Evolutionary conservation across 75 land plant genomes (phyloP).

Genomic region (Pseudotsuga menziesii): DNA sequence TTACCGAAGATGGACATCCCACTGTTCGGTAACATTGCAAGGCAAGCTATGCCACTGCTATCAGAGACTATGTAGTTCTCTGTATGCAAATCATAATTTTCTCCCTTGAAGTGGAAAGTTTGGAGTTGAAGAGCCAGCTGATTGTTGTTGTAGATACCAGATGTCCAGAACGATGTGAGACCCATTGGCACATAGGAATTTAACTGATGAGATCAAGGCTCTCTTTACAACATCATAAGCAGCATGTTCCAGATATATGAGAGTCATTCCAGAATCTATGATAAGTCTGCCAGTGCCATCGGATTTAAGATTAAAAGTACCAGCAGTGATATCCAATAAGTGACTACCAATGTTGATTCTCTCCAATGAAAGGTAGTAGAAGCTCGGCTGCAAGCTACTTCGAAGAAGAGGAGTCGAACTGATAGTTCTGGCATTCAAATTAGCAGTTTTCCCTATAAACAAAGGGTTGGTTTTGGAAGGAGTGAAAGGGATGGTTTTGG

Average conservation of each 20-base stretch:
- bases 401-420: neutral
- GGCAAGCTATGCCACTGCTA: slow-evolving; percentile 17
- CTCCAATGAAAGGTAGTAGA: slow-evolving; percentile 12
- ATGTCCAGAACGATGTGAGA: slow-evolving; percentile 11
- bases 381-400: neutral
- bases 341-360: slow-evolving; percentile 7
- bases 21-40: slow-evolving; percentile 12
- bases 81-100: slow-evolving; percentile 13
- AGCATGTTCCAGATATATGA: slow-evolving; percentile 9
- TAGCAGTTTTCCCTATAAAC: neutral
- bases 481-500: too few species aligned
- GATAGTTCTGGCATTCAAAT: neutral
- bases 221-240: slow-evolving; percentile 14
- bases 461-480: neutral
- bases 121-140: neutral
- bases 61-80: slow-evolving; percentile 17
- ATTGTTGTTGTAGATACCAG: neutral
- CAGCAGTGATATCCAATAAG: slow-evolving; percentile 3
- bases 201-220: slow-evolving; percentile 10
- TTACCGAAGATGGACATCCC: slow-evolving; percentile 11
- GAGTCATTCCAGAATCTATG: slow-evolving; percentile 17
- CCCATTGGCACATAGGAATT: neutral
- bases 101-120: slow-evolving; percentile 16
- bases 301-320: slow-evolving; percentile 12
- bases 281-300: slow-evolving; percentile 19